A percentile compares a stretch with the other conserved stretches of the same genome.
phyloP scores from a whole-genome alignment of 306 rosid species.

The Sophora flavescens region DNA sequence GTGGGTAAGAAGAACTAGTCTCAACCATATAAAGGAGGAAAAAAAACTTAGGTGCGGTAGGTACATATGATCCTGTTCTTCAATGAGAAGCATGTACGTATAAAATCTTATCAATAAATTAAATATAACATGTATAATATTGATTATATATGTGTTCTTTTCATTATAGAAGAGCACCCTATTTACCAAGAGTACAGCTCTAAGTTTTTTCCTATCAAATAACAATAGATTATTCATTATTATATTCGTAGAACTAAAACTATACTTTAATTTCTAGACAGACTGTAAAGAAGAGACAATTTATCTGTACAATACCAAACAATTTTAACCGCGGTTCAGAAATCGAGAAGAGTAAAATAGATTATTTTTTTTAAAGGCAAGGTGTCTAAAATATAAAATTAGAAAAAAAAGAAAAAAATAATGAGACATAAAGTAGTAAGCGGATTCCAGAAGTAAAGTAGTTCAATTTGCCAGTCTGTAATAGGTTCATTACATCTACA shows the following conservation, averaged over 20 bases:
- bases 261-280: constrained; percentile 42
- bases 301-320: constrained; percentile 50
- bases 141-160: too few relatives aligned
- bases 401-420: not conserved
- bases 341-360: not conserved
- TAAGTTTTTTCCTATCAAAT: too few relatives aligned
- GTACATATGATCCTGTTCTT: too few relatives aligned
- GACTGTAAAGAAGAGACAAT: constrained; percentile 57
- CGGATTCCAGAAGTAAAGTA: constrained; percentile 22
- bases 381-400: not conserved
- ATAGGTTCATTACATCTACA: constrained; percentile 51
- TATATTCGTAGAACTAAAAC: too few relatives aligned
- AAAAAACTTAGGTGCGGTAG: too few relatives aligned
- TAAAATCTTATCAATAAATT: too few relatives aligned
- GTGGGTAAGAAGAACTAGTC: constrained; percentile 42
- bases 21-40: constrained; percentile 4
- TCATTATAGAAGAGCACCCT: too few relatives aligned
- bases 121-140: too few relatives aligned
- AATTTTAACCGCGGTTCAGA: constrained; percentile 29
- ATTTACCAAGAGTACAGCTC: too few relatives aligned
- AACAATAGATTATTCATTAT: not conserved
- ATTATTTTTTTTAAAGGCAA: too few relatives aligned
- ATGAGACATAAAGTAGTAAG: not conserved
- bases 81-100: too few relatives aligned
- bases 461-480: constrained; percentile 46